Percentiles rank a stretch among this genome's conserved stretches.
These are phyloP conservation scores for Draba incana DNA, from an alignment of 345 rosid genomes.

Conservation along the genomic window DNA sequence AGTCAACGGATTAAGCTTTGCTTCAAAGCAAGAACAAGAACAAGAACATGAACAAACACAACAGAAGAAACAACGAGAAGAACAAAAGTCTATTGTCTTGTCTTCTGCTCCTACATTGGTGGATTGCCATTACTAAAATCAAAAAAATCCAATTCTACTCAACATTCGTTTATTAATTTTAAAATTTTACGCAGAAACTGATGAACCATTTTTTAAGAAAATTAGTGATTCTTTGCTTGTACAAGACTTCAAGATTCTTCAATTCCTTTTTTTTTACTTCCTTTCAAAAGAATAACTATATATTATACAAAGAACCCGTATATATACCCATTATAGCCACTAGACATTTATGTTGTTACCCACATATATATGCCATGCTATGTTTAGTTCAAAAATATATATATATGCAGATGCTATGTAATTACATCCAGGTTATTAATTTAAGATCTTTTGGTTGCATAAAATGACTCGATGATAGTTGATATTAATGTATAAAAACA, in stretches of 20 bases:
- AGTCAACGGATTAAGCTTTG: slow-evolving; percentile 51
- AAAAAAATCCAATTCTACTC: background rate
- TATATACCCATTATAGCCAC: slow-evolving; percentile 21
- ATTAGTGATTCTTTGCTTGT: slow-evolving; percentile 41
- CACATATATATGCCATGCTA: too few relatives aligned
- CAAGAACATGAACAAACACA: slow-evolving; percentile 49
- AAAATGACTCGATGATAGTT: too few relatives aligned
- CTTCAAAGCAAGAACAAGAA: slow-evolving; percentile 58
- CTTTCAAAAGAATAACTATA: slow-evolving; percentile 24
- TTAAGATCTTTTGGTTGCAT: slow-evolving; percentile 1
- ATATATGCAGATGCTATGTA: slow-evolving; percentile 30
- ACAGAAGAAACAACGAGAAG: slow-evolving; percentile 40
- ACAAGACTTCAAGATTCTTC: slow-evolving; percentile 34
- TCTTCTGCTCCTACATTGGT: slow-evolving; percentile 85
- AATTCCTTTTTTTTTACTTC: background rate
- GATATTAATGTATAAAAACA: too few relatives aligned
- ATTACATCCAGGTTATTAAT: slow-evolving; percentile 19
- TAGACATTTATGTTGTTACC: background rate
- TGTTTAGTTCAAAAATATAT: background rate
- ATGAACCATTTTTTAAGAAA: slow-evolving; percentile 25
- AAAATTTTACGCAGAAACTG: slow-evolving; percentile 17
- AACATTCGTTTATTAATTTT: slow-evolving; percentile 11
- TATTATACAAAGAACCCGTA: slow-evolving; percentile 12
- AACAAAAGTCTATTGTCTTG: slow-evolving; percentile 59
- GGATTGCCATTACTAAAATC: slow-evolving; percentile 88